Conservation (phyloP, 2,329 filamentous ascomycete species). For the Coniochaeta hoffmannii region DNA sequence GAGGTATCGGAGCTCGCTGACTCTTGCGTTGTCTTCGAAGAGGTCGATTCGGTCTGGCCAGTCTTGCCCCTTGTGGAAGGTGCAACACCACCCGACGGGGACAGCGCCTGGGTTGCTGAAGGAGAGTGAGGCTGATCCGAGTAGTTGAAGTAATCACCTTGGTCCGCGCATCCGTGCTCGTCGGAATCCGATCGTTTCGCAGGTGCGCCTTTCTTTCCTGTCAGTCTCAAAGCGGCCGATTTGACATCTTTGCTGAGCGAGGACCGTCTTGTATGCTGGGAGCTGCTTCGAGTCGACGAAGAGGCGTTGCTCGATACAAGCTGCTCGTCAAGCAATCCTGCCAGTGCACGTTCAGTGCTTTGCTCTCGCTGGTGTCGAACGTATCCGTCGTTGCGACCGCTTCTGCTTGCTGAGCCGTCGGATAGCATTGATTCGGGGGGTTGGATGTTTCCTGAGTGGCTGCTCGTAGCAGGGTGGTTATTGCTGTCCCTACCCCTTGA, state of each 20-base stretch:
- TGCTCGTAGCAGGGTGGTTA: slow-evolving; percentile 2
- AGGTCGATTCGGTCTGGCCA: neutral
- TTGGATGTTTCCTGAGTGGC: slow-evolving; percentile 3
- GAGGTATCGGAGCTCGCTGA: neutral
- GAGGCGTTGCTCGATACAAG: slow-evolving; percentile 8
- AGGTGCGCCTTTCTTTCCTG: slow-evolving; percentile 7
- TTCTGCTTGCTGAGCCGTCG: neutral
- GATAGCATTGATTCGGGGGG: slow-evolving; percentile 11
- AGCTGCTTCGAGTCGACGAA: slow-evolving; percentile 11
- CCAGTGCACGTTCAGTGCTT: slow-evolving; percentile 19
- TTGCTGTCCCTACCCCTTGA: slow-evolving; percentile 9
- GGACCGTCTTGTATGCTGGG: slow-evolving; percentile 12
- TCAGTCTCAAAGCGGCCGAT: slow-evolving; percentile 15
- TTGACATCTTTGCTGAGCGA: slow-evolving; percentile 17
- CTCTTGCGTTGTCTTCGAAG: neutral
- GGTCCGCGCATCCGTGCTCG: neutral
- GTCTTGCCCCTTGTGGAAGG: slow-evolving; percentile 3
- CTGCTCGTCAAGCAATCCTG: slow-evolving; percentile 17
- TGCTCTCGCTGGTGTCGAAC: slow-evolving; percentile 17
- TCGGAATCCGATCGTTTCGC: slow-evolving; percentile 4
- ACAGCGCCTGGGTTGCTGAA: neutral
- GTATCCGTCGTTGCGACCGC: slow-evolving; percentile 15
- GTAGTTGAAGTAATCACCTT: slow-evolving; percentile 14
- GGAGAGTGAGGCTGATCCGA: slow-evolving; percentile 10
- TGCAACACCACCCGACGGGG: slow-evolving; percentile 2